Evolutionary conservation across 2,329 filamentous ascomycete genomes (phyloP).

Genomic region (Lecanicillium sp.): DNA sequence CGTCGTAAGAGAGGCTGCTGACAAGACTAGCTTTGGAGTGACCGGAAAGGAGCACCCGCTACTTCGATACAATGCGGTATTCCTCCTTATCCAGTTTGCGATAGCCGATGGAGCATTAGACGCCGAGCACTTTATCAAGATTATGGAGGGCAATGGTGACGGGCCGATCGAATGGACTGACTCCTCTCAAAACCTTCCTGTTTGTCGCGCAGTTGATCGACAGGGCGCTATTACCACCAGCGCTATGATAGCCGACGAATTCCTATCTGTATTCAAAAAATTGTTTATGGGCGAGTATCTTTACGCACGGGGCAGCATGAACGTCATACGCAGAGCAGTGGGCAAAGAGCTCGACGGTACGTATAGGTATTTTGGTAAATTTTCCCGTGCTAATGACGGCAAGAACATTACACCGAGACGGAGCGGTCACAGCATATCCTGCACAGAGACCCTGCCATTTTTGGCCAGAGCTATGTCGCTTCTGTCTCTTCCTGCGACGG

Average conservation of each 20-base stretch:
- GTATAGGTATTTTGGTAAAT: background rate
- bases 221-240: constrained; percentile 1
- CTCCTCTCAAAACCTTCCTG: background rate
- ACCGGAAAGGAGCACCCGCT: constrained; percentile 2
- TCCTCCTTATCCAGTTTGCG: constrained; percentile 5
- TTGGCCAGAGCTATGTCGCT: constrained; percentile 5
- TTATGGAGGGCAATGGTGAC: constrained; percentile 3
- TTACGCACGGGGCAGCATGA: background rate
- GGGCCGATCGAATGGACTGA: constrained; percentile 2
- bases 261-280: constrained; percentile 2
- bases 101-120: constrained; percentile 6
- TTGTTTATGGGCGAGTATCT: constrained; percentile 2
- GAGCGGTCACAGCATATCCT: constrained; percentile 3
- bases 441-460: constrained; percentile 2
- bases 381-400: background rate
- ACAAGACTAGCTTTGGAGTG: constrained; percentile 1
- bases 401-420: constrained; percentile 3
- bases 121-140: background rate
- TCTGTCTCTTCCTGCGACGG: constrained; percentile 1
- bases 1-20: background rate
- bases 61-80: constrained; percentile 4
- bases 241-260: constrained; percentile 1
- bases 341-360: constrained; percentile 4
- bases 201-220: constrained; percentile 1
- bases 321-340: constrained; percentile 3